These are phyloP conservation scores for Trifolium repens DNA, from an alignment of 306 rosid genomes.

Conservation along the genomic window DNA sequence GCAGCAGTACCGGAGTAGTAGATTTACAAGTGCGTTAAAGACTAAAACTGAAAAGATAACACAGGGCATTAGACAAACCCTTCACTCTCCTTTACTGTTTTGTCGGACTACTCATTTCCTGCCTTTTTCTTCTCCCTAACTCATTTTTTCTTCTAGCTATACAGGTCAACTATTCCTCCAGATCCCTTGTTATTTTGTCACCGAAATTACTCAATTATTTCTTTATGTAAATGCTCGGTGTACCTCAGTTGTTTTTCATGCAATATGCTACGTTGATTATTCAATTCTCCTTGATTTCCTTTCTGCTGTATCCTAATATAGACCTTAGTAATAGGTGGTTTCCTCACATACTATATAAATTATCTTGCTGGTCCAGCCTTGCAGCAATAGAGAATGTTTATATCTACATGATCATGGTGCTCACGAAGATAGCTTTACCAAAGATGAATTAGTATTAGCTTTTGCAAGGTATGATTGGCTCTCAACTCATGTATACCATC, in stretches of 20 bases:
- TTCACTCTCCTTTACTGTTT: constrained; percentile 1
- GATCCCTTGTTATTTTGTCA: constrained; percentile 8
- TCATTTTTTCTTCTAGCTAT: background rate
- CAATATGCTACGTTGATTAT: constrained; percentile 4
- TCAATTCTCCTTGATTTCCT: constrained; percentile 15
- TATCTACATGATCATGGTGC: constrained; percentile 61
- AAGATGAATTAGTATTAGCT: constrained; percentile 59
- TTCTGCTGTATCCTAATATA: constrained; percentile 21
- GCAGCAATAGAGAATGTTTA: constrained; percentile 61
- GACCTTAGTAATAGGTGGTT: constrained; percentile 22
- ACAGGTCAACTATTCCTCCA: background rate
- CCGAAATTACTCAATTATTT: constrained; percentile 4
- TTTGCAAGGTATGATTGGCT: constrained; percentile 55
- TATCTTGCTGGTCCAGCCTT: constrained; percentile 53
- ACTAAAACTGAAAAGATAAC: background rate
- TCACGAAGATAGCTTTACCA: constrained; percentile 62
- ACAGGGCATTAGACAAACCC: background rate
- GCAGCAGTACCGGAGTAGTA: background rate
- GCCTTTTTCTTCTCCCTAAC: background rate
- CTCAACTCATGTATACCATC: constrained; percentile 1
- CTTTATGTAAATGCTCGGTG: background rate
- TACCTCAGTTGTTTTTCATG: background rate
- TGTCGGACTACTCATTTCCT: background rate
- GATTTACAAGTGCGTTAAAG: background rate
- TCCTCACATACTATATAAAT: constrained; percentile 27